These are phyloP conservation scores for Rubroshorea leprosula DNA, from an alignment of 345 rosid species.

Conservation along the genomic window DNA sequence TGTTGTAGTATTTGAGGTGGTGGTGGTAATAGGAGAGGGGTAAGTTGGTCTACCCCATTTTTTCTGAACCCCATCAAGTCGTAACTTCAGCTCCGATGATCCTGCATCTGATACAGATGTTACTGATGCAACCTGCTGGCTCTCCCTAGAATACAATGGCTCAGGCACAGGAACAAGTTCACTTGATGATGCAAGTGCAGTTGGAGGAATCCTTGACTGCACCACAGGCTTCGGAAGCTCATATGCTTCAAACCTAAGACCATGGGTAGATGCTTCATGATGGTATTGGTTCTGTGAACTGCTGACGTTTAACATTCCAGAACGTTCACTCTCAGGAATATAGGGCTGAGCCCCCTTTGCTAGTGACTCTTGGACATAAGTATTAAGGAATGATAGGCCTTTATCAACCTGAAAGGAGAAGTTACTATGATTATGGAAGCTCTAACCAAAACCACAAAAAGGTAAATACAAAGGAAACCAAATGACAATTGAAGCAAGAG, in stretches of 20 bases:
- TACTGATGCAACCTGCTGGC: slow-evolving; percentile 35
- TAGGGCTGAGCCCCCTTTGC: slow-evolving; percentile 83
- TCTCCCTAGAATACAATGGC: slow-evolving; percentile 51
- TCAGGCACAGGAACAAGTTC: slow-evolving; percentile 78
- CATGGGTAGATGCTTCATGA: slow-evolving; percentile 57
- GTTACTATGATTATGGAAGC: neutral
- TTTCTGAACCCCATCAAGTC: slow-evolving; percentile 92
- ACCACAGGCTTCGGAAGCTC: slow-evolving; percentile 71
- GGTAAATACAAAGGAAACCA: neutral
- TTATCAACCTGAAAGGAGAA: slow-evolving; percentile 64
- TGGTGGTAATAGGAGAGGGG: slow-evolving; percentile 42
- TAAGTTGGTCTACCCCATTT: slow-evolving; percentile 87
- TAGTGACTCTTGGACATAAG: slow-evolving; percentile 59
- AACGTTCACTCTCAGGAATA: slow-evolving; percentile 71
- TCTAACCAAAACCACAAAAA: neutral
- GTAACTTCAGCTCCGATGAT: slow-evolving; percentile 62
- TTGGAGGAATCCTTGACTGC: slow-evolving; percentile 39
- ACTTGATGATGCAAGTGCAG: slow-evolving; percentile 36
- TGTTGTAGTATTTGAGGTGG: slow-evolving; percentile 40
- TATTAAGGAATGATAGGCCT: slow-evolving; percentile 67
- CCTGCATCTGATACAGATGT: slow-evolving; percentile 48
- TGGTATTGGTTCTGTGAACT: slow-evolving; percentile 57
- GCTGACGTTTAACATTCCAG: slow-evolving; percentile 41
- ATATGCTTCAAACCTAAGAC: slow-evolving; percentile 92
- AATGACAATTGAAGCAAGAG: no score